Evolutionary conservation across 2,329 filamentous ascomycete species (phyloP), one percentile per base, ranked within the genome.

Genomic region (Tolypocladium pustulatum): DNA sequence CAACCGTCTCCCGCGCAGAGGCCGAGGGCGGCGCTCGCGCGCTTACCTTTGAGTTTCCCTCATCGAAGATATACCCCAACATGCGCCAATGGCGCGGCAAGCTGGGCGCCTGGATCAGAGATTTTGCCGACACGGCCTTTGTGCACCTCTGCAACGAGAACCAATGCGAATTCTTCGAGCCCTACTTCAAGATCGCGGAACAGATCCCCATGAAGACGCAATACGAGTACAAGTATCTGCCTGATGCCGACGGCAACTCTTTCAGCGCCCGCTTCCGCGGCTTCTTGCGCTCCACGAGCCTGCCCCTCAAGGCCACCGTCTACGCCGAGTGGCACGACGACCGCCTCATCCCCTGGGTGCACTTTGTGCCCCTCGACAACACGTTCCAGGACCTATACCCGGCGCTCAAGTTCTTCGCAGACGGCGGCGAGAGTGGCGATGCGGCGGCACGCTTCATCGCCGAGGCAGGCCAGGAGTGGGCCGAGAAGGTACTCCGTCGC

Each of bases 281-380:
- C 0, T 86, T 90, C 64, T 73, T 91, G 10, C 76, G 79, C 32
- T 86, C 81, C 41, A 87, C 81, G 1, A 85, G 81, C 53, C 70
- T 89, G 38, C 84, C 85, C 1, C 80, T 91, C 67, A 91, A 91
- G 72, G 81, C 84, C 15, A 90, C 87, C 4, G 78, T 90, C 51
- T 91, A 88, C 68, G 75, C 81, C 10, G 88, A 91, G 68, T 91
- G 88, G 88, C 87, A 90, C 67, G 87, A 90, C 67, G 79, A 82
- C 51, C 78, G 88, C 8, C 75, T 91, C 0, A 73, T 83, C 17
- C 82, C 86, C 0, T 91, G 88, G 88, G 75, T 81, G 62, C 88
- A 91, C 71, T 91, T 88, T 65, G 82, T 86, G 1, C 88, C 88
- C 2, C 78, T 91, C 65, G 85, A 89, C 68, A 87, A 87, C 65